Evolutionary conservation across 1,284 basidiomycete genomes (phyloP), one percentile per base, ranked within the genome.

Genomic region (Neonothopanus nambi): DNA sequence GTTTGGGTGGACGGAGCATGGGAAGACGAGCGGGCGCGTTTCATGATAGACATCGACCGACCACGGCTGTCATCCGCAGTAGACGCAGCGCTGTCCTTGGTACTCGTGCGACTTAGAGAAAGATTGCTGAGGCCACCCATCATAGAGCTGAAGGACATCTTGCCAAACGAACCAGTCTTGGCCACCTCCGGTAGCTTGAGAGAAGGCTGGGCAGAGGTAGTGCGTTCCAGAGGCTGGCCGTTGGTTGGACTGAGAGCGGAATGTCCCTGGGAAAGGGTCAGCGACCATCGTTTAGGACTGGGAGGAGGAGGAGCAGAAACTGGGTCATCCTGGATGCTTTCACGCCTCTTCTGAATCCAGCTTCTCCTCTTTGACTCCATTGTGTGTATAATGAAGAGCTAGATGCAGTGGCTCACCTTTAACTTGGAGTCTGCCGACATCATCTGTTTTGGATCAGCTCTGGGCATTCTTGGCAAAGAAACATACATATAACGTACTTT

Each of bases 91-190:
- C 65, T 71, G 45, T 68, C 73, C 55, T 66, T 78, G 18, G 77
- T 76, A 59, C 60, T 76, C 5, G 77, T 77, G 42, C 84, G 79
- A 1, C 79, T 72, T 51, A 89, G 75, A 1, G 83, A 78, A 2
- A 87, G 74, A 2, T 41, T 51, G 15, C 37, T 40, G 15, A 84
- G 82, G 23, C 88, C 72, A 1, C 81, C 82, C 21, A 81, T 81
- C 70, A 89, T 84, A 84, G 89, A 82, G 26, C 84, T 86, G 57
- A 78, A 82, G 51, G 89, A 72, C 0, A 85, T 79, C 61, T 80
- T 83, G 37, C 78, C 73, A 62, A 86, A 86, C 0, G 82, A 80
- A 50, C 77, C 78, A 15, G 70, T 61, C 23, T 57, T 55, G 24
- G 70, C 43, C 23, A 61, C 58, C 11, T 75, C 76, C 3, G 67